Conservation (phyloP, 1,139 yeast genomes). For the Yamadazyma blattariae region DNA sequence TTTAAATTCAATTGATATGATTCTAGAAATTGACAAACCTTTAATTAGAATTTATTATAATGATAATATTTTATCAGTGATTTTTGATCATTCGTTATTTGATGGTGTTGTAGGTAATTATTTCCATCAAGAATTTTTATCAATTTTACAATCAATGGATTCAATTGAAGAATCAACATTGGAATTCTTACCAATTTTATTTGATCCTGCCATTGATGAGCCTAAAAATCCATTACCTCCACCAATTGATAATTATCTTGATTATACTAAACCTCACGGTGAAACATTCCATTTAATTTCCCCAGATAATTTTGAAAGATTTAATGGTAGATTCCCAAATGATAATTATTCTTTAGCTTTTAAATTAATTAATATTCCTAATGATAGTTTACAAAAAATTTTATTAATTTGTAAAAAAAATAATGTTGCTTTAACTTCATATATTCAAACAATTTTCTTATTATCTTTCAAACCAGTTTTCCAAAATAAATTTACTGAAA, state of each 20-base stretch:
- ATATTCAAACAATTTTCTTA: slow-evolving; percentile 24
- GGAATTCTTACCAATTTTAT: slow-evolving; percentile 10
- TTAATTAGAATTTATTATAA: slow-evolving; percentile 29
- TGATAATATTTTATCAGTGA: slow-evolving; percentile 22
- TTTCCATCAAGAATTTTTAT: slow-evolving; percentile 33
- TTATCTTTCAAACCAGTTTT: slow-evolving; percentile 29
- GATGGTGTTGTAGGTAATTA: slow-evolving; percentile 43
- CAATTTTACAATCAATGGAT: slow-evolving; percentile 2
- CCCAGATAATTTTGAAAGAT: slow-evolving; percentile 17
- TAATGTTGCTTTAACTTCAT: slow-evolving; percentile 36
- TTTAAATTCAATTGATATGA: slow-evolving; percentile 21
- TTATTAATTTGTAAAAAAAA: slow-evolving; percentile 27
- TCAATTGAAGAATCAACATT: slow-evolving; percentile 5
- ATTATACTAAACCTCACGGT: slow-evolving; percentile 19
- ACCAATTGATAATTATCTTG: slow-evolving; percentile 28
- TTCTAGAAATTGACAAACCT: slow-evolving; percentile 25
- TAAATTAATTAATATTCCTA: slow-evolving; percentile 29
- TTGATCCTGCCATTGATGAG: slow-evolving; percentile 20
- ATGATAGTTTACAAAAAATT: slow-evolving; percentile 22
- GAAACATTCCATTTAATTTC: slow-evolving; percentile 7
- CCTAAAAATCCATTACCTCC: slow-evolving; percentile 32
- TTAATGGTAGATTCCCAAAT: slow-evolving; percentile 35
- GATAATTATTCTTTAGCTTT: slow-evolving; percentile 21
- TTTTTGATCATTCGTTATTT: slow-evolving; percentile 40
- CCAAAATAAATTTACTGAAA: slow-evolving; percentile 24